Evolutionary conservation across 176 grass and related monocot genomes (phyloP).

Genomic region (Cenchrus americanus): DNA sequence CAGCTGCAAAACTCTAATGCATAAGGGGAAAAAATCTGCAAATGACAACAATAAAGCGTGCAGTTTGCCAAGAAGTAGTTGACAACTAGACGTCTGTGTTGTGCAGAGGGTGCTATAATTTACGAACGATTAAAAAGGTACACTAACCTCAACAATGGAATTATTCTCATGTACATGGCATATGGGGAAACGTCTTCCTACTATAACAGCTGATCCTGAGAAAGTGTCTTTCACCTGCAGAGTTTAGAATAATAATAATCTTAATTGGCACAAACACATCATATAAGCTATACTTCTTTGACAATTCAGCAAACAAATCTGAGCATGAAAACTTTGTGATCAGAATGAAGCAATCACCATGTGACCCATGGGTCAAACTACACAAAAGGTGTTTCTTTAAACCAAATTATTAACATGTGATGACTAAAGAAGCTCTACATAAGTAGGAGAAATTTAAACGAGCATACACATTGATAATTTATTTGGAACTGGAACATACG

Average conservation of each 20-base stretch:
- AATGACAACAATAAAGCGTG: constrained; percentile 21
- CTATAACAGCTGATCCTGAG: constrained; percentile 67
- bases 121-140: not conserved
- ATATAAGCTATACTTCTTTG: constrained; percentile 27
- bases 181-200: constrained; percentile 94
- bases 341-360: not conserved
- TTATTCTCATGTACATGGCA: constrained; percentile 82
- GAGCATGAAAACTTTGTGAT: not conserved
- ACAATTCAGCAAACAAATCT: constrained; percentile 16
- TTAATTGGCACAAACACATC: constrained; percentile 31
- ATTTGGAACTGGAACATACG: not conserved
- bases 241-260: constrained; percentile 33
- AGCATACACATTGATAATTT: not conserved
- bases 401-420: not conserved
- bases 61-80: not conserved
- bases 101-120: not conserved
- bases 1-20: not conserved
- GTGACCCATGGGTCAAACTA: too few species aligned
- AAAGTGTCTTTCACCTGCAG: constrained; percentile 84
- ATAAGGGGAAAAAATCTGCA: constrained; percentile 21
- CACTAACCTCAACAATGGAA: constrained; percentile 79
- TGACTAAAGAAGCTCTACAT: not conserved
- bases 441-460: not conserved
- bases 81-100: not conserved
- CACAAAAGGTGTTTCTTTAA: not conserved